Evolutionary conservation across 495 filamentous ascomycete genomes (phyloP).

Genomic region (Penicillium canariense): DNA sequence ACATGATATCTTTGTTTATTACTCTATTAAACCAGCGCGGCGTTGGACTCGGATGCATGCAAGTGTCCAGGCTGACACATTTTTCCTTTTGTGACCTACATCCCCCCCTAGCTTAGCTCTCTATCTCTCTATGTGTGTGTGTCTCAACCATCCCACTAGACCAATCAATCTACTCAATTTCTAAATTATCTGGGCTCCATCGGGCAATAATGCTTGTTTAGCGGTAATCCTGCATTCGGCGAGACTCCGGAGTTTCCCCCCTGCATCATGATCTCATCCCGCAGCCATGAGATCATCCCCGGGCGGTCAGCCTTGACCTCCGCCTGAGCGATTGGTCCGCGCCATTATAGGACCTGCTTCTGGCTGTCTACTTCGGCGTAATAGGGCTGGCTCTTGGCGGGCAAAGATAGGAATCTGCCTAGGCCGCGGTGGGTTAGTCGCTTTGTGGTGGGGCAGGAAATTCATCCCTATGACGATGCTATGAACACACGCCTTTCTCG

Average conservation of each 20-base stretch:
- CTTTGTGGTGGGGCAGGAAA: not conserved
- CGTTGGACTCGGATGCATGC: conserved; percentile 21
- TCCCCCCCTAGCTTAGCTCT: no score
- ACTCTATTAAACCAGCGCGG: conserved; percentile 21
- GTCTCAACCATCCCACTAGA: no score
- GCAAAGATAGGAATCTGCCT: no score
- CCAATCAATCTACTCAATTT: no score
- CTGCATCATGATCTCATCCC: conserved; percentile 24
- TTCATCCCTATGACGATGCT: not conserved
- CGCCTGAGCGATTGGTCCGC: not conserved
- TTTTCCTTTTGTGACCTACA: conserved; percentile 13
- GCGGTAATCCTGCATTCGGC: conserved; percentile 10
- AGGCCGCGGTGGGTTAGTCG: not conserved
- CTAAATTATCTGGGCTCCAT: no score
- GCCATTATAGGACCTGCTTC: not conserved
- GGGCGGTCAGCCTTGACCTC: conserved; percentile 2
- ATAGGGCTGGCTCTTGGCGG: no score
- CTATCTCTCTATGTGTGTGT: no score
- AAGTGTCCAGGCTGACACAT: conserved; percentile 20
- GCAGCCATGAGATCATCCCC: conserved; percentile 23
- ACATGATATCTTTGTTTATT: conserved; percentile 8
- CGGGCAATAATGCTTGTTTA: no score
- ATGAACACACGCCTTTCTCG: no score
- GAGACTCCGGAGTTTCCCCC: conserved; percentile 1
- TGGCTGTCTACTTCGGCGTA: not conserved